These are phyloP conservation scores for Detonula confervacea DNA, from an alignment of 352 stramenopile species.

Conservation along the genomic window DNA sequence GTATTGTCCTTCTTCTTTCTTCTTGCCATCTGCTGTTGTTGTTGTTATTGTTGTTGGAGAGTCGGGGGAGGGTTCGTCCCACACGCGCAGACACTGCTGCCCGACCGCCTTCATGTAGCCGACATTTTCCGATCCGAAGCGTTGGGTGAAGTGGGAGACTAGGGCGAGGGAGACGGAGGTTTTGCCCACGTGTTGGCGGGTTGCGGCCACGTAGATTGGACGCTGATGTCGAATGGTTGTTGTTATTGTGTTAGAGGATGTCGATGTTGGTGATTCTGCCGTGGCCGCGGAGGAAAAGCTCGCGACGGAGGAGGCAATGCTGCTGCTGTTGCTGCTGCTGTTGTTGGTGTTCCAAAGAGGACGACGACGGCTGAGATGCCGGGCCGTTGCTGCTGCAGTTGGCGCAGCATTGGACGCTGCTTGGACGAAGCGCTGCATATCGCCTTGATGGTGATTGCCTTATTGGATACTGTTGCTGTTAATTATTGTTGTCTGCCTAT, in stretches of 20 bases:
- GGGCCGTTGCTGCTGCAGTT: neutral
- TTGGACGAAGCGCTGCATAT: neutral
- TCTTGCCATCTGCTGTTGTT: no score
- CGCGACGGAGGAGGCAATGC: neutral
- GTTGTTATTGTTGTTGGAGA: neutral
- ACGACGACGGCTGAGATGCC: neutral
- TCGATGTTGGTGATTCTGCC: neutral
- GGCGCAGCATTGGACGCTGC: neutral
- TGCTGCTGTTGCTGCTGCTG: no score
- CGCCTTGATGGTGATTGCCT: no score
- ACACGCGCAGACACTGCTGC: constrained; percentile 85
- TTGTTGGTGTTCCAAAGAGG: neutral
- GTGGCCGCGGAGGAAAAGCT: neutral
- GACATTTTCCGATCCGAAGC: constrained; percentile 83
- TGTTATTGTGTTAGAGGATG: neutral
- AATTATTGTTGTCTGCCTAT: no score
- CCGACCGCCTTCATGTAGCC: constrained; percentile 96
- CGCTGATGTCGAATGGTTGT: constrained; percentile 39
- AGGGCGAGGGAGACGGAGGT: constrained; percentile 94
- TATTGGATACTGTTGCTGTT: no score
- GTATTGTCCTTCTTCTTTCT: constrained; percentile 16
- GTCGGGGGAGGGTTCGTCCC: constrained; percentile 45
- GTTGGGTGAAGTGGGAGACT: constrained; percentile 91
- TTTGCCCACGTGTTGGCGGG: constrained; percentile 96
- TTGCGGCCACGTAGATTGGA: constrained; percentile 83